Base-by-base conservation (phyloP, 805 yeast species). In the Candida tammaniensis region DNA sequence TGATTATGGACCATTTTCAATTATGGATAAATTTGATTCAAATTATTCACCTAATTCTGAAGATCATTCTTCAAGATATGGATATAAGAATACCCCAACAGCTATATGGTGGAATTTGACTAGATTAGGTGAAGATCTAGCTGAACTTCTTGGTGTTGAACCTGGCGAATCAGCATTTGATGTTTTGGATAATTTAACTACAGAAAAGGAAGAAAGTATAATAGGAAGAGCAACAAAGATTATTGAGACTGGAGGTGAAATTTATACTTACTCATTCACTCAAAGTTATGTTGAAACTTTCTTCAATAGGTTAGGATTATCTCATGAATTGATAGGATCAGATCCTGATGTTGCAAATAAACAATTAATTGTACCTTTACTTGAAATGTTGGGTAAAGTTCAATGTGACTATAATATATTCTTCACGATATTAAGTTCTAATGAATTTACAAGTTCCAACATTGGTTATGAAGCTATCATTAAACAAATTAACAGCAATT, bases 1-100 rank as follows among this genome's bases (percentile, higher is more conserved):
- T 58, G 98, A 91, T 58, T 93, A 82, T 57, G 98, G 98, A 3
- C 98, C 98, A 1, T 93, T 86, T 61, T 85, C 94, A 13, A 83
- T 88, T 40, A 74, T 89, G 82, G 96, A 89, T 52, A 76, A 74
- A 29, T 91, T 82, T 53, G 80, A 86, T 49, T 89, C 94, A 11
- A 58, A 71, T 31, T 91, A 73, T 52, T 85, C 97, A 0, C 91
- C 98, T 2, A 91, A 93, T 53, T 87, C 86, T 36, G 97, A 88
- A 51, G 98, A 93, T 57, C 72, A 70, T 27, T 61, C 65, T 31
- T 54, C 65, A 12, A 68, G 96, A 28, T 91, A 93, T 55, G 76
- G 87, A 6, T 89, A 82, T 60, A 72, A 72, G n/a, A 87, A 85
- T 50, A 82, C 86, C 8, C 97, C 98, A 0, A 73, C 81, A 17